Evolutionary conservation across 2,329 filamentous ascomycete genomes (phyloP), one percentile per base, ranked within the genome.

Genomic region (Xylariaceae sp.): DNA sequence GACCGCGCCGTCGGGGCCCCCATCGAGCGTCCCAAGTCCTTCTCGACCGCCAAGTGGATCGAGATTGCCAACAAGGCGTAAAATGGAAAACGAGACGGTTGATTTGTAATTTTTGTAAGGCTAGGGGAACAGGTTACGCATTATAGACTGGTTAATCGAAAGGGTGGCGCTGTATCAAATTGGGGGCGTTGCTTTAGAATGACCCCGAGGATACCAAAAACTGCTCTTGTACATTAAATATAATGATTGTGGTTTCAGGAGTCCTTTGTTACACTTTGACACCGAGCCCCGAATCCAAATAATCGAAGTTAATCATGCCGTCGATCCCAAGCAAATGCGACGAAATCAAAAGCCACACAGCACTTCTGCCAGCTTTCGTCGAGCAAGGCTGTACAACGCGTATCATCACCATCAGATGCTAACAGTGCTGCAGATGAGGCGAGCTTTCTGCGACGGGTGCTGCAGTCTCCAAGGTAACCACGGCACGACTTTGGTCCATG

Each of bases 11-110:
- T 96, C 62, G 94, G 94, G 71, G 89, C 90, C 63, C 94, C 94
- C 63, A 99, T 99, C 67, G 94, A 99, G 86, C 83, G 94, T 62
- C 94, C 94, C 75, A 99, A 99, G 88, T 92, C 87, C 57, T 99
- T 96, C 88, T 95, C 89, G 72, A 99, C 94, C 54, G 90, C 91
- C 69, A 92, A 92, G 71, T 97, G 90, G 82, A 85, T 89, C 73
- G 92, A 97, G 84, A 85, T 97, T 64, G 85, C 83, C 72, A 90
- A 91, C 68, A 90, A 90, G 79, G 80, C 96, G 75, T 97, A 90
- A 88, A 71, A 47, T 53, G 52, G 51, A 48, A 48, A 32, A 53
- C 12, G 31, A 42, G 30, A 48, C 44, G 46, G 27, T 44, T 47
- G 48, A 45, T 55, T 55, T 55, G 12, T 36, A 56, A 56, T 54